Conservation (phyloP, 2,329 filamentous ascomycete genomes). For the Helminthosporium solani region DNA sequence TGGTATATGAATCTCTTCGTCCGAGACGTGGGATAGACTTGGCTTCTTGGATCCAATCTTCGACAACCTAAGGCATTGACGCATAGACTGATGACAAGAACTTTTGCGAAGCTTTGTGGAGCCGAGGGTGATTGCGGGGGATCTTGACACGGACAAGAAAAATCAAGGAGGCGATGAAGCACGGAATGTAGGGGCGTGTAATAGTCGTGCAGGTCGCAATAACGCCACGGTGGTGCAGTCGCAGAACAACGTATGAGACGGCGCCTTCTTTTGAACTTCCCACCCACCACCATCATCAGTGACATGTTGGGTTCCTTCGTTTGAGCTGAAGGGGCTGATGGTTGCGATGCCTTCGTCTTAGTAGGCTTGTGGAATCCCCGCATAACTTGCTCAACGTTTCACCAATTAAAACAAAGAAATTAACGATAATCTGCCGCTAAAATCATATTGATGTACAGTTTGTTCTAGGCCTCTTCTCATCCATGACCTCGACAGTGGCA, state of each 20-base stretch:
- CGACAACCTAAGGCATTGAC: conserved; percentile 25
- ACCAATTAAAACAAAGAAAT: too few relatives aligned
- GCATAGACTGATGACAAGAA: conserved; percentile 19
- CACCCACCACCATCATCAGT: too few relatives aligned
- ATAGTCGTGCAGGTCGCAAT: conserved; percentile 5
- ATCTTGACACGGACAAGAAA: conserved; percentile 37
- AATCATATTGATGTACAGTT: too few relatives aligned
- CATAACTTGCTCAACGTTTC: too few relatives aligned
- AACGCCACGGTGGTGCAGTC: not conserved
- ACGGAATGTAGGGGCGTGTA: conserved; percentile 23
- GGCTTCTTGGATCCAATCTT: conserved; percentile 14
- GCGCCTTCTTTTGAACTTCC: not conserved
- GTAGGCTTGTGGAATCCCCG: too few relatives aligned
- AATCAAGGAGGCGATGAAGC: conserved; percentile 35
- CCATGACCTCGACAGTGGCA: not conserved
- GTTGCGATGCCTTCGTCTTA: too few relatives aligned
- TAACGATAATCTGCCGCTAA: too few relatives aligned
- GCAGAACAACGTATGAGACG: not conserved
- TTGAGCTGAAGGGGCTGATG: too few relatives aligned
- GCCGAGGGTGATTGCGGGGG: conserved; percentile 27
- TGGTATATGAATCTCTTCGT: conserved; percentile 3
- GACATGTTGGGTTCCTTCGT: too few relatives aligned
- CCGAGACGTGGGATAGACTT: conserved; percentile 10
- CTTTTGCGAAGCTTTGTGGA: conserved; percentile 15
- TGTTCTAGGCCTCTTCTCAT: too few relatives aligned